Evolutionary conservation across 2,329 filamentous ascomycete species (phyloP).

Genomic region (Fusarium sacchari): DNA sequence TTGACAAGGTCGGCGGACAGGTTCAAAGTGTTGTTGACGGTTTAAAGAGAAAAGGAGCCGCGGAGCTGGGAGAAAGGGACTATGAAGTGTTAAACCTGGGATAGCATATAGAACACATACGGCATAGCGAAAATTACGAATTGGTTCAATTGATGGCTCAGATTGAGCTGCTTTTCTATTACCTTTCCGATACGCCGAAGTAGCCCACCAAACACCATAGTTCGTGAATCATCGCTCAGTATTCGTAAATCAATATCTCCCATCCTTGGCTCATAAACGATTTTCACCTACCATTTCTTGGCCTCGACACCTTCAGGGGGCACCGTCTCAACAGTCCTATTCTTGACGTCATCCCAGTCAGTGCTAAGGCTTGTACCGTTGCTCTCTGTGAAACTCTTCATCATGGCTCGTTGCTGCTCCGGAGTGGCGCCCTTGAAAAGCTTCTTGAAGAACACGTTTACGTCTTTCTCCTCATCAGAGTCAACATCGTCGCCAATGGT

Average conservation of each 20-base stretch:
- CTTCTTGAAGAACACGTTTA: slow-evolving; percentile 89
- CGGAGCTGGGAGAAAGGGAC: slow-evolving; percentile 27
- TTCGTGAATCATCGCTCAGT: slow-evolving; percentile 10
- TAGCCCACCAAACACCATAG: neutral
- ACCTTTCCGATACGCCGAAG: slow-evolving; percentile 32
- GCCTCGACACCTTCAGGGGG: slow-evolving; percentile 82
- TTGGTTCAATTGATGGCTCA: slow-evolving; percentile 1
- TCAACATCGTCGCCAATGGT: slow-evolving; percentile 68
- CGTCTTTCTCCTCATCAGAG: slow-evolving; percentile 68
- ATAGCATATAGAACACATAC: neutral
- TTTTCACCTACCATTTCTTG: slow-evolving; percentile 68
- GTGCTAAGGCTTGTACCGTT: slow-evolving; percentile 94
- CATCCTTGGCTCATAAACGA: neutral
- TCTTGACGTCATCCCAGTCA: slow-evolving; percentile 85
- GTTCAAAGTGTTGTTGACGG: slow-evolving; percentile 18
- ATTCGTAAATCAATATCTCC: neutral
- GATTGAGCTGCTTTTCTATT: slow-evolving; percentile 15
- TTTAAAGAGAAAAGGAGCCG: slow-evolving; percentile 36
- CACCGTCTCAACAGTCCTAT: slow-evolving; percentile 74
- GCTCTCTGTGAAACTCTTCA: slow-evolving; percentile 96
- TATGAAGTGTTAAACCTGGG: slow-evolving; percentile 29
- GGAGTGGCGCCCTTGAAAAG: slow-evolving; percentile 80
- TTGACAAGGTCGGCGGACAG: slow-evolving; percentile 28
- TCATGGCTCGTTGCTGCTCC: slow-evolving; percentile 91
- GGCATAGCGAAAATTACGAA: slow-evolving; percentile 15